A percentile compares a stretch with the other conserved stretches of the same genome.
These are phyloP conservation scores for Crithidia bombi DNA, from an alignment of 208 protist genomes.

Conservation along the genomic window DNA sequence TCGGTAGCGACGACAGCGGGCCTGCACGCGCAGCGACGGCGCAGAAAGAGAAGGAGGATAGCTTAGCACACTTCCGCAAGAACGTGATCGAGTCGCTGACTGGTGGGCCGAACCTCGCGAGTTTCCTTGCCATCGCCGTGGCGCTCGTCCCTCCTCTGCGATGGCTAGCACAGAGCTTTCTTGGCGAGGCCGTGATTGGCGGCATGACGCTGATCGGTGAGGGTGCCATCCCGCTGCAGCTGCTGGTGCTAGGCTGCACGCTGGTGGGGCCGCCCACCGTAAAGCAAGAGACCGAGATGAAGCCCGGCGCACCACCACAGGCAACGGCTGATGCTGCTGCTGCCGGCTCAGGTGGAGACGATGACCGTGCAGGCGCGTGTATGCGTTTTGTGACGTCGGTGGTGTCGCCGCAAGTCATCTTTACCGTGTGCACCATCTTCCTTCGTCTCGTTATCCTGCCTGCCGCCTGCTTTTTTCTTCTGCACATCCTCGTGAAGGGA, in stretches of 20 bases:
- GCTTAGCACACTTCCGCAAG: constrained; percentile 7
- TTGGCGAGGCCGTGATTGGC: constrained; percentile 49
- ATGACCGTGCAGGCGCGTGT: neutral
- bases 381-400: constrained; percentile 6
- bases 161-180: constrained; percentile 49
- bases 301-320: neutral
- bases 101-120: constrained; percentile 48
- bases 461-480: constrained; percentile 49
- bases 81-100: constrained; percentile 34
- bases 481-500: constrained; percentile 52
- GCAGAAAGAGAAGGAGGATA: neutral
- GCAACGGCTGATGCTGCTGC: neutral
- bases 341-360: neutral
- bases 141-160: constrained; percentile 64
- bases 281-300: neutral
- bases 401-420: constrained; percentile 29
- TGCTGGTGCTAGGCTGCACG: constrained; percentile 59
- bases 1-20: neutral
- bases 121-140: constrained; percentile 56
- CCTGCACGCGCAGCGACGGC: neutral
- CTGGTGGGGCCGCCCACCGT: constrained; percentile 15
- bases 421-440: constrained; percentile 40
- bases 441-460: constrained; percentile 67
- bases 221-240: constrained; percentile 67
- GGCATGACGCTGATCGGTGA: constrained; percentile 59